A percentile compares a stretch with the other conserved stretches of the same genome.
These are phyloP conservation scores for Bryoerythrophyllum caledonicum DNA, from an alignment of 225 moss, liverwort and hornwort genomes.

Conservation along the genomic window DNA sequence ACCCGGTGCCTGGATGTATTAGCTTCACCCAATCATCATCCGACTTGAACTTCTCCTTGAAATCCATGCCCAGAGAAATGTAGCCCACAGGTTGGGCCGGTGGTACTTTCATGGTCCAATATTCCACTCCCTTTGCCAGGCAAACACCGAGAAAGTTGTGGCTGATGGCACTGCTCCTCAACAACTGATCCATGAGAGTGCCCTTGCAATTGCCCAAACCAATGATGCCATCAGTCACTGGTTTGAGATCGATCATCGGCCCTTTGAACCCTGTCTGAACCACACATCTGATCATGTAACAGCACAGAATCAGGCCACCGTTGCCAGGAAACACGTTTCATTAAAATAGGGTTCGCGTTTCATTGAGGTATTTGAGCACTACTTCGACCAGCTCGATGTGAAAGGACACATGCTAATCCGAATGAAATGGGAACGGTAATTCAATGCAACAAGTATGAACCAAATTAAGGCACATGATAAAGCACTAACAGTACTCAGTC, in stretches of 20 bases:
- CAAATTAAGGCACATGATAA: background rate
- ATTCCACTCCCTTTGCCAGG: slow-evolving; percentile 18
- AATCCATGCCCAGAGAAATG: slow-evolving; percentile 33
- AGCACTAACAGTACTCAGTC: background rate
- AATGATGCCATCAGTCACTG: slow-evolving; percentile 34
- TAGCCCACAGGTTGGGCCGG: background rate
- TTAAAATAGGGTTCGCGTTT: too few species aligned
- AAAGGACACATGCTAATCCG: background rate
- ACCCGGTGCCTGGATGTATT: background rate
- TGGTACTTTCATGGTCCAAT: background rate
- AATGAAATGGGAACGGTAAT: background rate
- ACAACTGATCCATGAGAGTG: slow-evolving; percentile 32
- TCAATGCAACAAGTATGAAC: background rate
- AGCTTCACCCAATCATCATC: slow-evolving; percentile 32
- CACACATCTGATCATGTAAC: slow-evolving; percentile 28
- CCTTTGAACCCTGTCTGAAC: background rate
- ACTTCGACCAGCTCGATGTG: background rate
- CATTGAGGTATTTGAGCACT: too few species aligned
- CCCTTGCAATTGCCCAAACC: slow-evolving; percentile 38
- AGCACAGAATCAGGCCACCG: slow-evolving; percentile 13
- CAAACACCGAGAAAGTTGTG: slow-evolving; percentile 31
- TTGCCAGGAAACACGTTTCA: too few species aligned
- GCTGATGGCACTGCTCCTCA: slow-evolving; percentile 4
- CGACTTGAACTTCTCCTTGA: slow-evolving; percentile 27
- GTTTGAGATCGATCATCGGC: background rate